Evolutionary conservation across 441 rosid genomes (phyloP).

Genomic region (California macrophylla): DNA sequence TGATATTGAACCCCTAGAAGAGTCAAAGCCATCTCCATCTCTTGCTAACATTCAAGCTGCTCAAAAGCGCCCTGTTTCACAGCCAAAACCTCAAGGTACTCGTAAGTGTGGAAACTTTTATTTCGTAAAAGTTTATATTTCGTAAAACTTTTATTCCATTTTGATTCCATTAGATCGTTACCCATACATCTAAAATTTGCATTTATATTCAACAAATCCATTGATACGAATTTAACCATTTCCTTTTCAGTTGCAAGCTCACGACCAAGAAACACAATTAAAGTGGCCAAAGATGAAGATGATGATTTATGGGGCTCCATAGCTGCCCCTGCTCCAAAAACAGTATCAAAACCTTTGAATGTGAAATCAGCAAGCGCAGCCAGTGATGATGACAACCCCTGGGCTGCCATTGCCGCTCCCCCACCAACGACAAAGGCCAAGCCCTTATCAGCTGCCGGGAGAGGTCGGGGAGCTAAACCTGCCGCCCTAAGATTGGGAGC

Average conservation of each 20-base stretch:
- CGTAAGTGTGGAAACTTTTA: neutral
- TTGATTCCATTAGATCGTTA: too few relatives aligned
- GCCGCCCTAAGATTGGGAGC: conserved; percentile 71
- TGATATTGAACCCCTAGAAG: conserved; percentile 88
- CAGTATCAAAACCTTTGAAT: conserved; percentile 52
- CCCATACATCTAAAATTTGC: too few relatives aligned
- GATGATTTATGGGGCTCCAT: conserved; percentile 96
- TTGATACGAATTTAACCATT: neutral
- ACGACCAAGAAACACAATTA: conserved; percentile 43
- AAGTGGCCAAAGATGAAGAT: conserved; percentile 47
- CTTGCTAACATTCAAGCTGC: conserved; percentile 91
- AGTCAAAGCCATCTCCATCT: conserved; percentile 67
- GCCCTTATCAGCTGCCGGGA: conserved; percentile 55
- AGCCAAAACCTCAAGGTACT: conserved; percentile 62
- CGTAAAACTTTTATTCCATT: too few relatives aligned
- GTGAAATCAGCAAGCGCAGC: conserved; percentile 37
- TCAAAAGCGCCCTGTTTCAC: conserved; percentile 71
- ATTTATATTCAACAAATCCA: neutral
- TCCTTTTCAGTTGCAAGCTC: conserved; percentile 39
- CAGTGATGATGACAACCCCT: conserved; percentile 73
- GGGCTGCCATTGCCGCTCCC: conserved; percentile 98
- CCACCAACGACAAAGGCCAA: conserved; percentile 72
- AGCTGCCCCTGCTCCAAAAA: conserved; percentile 76
- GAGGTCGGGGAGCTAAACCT: conserved; percentile 70
- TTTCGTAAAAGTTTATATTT: neutral